Evolutionary conservation across 306 rosid genomes (phyloP).

Genomic region (Sicyos baderoa): DNA sequence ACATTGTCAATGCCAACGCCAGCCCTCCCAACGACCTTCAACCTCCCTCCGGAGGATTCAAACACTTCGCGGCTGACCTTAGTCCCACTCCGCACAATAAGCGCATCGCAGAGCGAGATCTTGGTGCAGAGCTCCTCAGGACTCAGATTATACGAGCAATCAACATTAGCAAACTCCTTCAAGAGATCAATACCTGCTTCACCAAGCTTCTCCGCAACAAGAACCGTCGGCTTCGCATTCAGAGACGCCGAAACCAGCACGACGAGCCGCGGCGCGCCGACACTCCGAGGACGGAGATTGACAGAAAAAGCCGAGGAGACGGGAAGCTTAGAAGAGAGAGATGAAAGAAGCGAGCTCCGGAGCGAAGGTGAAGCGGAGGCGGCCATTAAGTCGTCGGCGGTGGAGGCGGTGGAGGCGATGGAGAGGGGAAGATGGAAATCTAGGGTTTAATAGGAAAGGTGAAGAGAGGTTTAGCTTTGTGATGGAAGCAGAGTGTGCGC

Average conservation of each 20-base stretch:
- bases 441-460: not conserved
- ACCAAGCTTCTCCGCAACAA: constrained; percentile 92
- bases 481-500: too few species aligned
- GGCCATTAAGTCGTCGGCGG: constrained; percentile 27
- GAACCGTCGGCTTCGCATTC: constrained; percentile 81
- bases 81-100: constrained; percentile 90
- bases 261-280: constrained; percentile 21
- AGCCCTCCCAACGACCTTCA: constrained; percentile 93
- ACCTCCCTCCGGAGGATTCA: constrained; percentile 80
- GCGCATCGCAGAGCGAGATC: constrained; percentile 97
- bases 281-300: constrained; percentile 22
- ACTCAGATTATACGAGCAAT: constrained; percentile 71
- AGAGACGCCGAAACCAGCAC: constrained; percentile 46
- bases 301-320: constrained; percentile 48
- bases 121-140: constrained; percentile 90
- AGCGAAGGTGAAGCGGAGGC: constrained; percentile 42
- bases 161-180: constrained; percentile 78
- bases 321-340: constrained; percentile 56
- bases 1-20: constrained; percentile 98
- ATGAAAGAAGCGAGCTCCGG: constrained; percentile 36
- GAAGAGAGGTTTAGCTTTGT: too few species aligned
- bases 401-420: not conserved
- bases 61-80: constrained; percentile 88
- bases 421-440: too few species aligned
- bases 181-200: constrained; percentile 63